Evolutionary conservation across 2,329 filamentous ascomycete species (phyloP).

Genomic region (Immersiporthe knoxdaviesiana): DNA sequence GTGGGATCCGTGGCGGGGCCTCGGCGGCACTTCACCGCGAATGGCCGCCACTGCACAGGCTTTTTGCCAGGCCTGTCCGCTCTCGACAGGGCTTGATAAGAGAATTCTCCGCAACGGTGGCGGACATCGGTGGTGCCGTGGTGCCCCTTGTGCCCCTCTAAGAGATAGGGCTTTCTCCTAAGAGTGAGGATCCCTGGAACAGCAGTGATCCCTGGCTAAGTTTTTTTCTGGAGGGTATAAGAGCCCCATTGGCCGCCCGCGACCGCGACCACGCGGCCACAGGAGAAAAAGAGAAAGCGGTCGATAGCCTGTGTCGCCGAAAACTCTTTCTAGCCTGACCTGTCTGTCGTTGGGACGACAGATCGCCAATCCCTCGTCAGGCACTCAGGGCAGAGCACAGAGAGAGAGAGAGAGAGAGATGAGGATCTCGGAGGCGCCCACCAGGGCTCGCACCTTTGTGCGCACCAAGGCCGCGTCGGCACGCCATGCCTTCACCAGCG

Average conservation of each 20-base stretch:
- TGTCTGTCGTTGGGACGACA: not conserved
- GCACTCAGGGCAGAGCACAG: not conserved
- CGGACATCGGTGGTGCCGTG: conserved; percentile 2
- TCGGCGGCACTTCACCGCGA: not conserved
- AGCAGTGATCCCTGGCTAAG: not conserved
- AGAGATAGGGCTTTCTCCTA: not conserved
- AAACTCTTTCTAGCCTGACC: not conserved
- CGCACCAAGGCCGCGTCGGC: conserved; percentile 16
- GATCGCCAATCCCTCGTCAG: not conserved
- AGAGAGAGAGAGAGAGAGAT: not conserved
- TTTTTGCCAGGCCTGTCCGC: not conserved
- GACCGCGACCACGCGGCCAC: not conserved
- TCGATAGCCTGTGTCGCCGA: not conserved
- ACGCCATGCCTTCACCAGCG: conserved; percentile 21
- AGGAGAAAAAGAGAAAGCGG: not conserved
- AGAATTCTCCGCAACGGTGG: conserved; percentile 5
- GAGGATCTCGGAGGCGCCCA: conserved; percentile 19
- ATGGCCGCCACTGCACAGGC: conserved; percentile 5
- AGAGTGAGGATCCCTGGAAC: not conserved
- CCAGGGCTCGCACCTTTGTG: conserved; percentile 17
- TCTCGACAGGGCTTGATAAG: conserved; percentile 7
- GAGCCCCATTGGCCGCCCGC: not conserved
- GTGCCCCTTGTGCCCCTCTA: too few species aligned
- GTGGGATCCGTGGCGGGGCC: conserved; percentile 1
- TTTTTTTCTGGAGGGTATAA: not conserved